These are phyloP conservation scores for Phytopythium litorale DNA, from an alignment of 352 stramenopile species.

Conservation along the genomic window DNA sequence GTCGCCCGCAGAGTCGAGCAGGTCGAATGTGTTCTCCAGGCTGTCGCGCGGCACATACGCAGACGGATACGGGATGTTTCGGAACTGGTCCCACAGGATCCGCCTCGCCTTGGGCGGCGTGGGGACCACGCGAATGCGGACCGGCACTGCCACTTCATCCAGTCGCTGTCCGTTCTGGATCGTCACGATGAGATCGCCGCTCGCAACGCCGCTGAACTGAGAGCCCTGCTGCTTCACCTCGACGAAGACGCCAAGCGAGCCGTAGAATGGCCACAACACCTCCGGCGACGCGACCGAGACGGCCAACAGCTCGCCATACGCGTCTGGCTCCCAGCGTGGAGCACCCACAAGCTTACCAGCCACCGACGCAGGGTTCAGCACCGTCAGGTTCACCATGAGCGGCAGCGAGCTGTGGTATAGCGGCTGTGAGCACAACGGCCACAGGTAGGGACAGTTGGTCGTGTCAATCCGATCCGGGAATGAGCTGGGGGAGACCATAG, in stretches of 20 bases:
- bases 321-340: constrained; percentile 44
- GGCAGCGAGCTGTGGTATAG: constrained; percentile 70
- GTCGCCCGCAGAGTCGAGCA: constrained; percentile 76
- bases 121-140: constrained; percentile 46
- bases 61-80: constrained; percentile 85
- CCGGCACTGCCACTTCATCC: constrained; percentile 38
- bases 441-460: constrained; percentile 85
- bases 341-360: constrained; percentile 37
- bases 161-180: constrained; percentile 39
- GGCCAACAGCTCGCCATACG: constrained; percentile 44
- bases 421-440: constrained; percentile 78
- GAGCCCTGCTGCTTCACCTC: constrained; percentile 48
- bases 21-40: constrained; percentile 54
- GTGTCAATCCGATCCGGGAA: constrained; percentile 67
- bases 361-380: constrained; percentile 62
- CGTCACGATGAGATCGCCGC: constrained; percentile 35
- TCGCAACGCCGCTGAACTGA: constrained; percentile 31
- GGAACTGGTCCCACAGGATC: constrained; percentile 88
- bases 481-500: constrained; percentile 31
- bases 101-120: constrained; percentile 38
- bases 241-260: constrained; percentile 67
- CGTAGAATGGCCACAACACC: constrained; percentile 64
- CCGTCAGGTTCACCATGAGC: constrained; percentile 82
- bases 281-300: constrained; percentile 47
- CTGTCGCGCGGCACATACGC: constrained; percentile 79